A percentile compares a stretch with the other conserved stretches of the same genome.
Conservation (phyloP, 805 yeast species). For the Cyberlindnera americana region DNA sequence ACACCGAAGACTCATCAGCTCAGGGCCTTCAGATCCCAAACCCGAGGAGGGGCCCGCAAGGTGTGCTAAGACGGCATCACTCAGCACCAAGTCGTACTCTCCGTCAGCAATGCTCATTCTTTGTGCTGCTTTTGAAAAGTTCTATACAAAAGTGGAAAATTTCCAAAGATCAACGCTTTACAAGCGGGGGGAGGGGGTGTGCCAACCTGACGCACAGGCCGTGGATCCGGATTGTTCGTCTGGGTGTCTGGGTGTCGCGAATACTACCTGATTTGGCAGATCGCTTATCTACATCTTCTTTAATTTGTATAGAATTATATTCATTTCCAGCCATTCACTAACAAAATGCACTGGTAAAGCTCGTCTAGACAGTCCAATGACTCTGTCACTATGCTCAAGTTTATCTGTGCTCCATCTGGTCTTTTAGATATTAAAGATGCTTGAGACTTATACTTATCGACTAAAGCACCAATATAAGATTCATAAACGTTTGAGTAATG, state of each 20-base stretch:
- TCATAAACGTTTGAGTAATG: constrained; percentile 38
- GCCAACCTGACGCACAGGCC: too few relatives aligned
- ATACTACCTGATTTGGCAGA: too few relatives aligned
- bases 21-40: constrained; percentile 10
- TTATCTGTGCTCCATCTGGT: constrained; percentile 26
- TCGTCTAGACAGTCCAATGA: constrained; percentile 39
- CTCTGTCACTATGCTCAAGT: constrained; percentile 40
- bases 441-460: constrained; percentile 51
- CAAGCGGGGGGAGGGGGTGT: not conserved
- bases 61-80: constrained; percentile 17
- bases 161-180: too few relatives aligned
- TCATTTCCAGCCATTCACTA: constrained; percentile 7
- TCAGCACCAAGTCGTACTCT: constrained; percentile 23
- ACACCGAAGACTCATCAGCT: constrained; percentile 24
- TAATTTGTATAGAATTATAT: too few relatives aligned
- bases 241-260: too few relatives aligned
- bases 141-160: too few relatives aligned
- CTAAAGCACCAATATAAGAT: constrained; percentile 39
- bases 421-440: constrained; percentile 27
- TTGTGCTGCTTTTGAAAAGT: too few relatives aligned
- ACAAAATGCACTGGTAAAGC: constrained; percentile 25
- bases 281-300: too few relatives aligned
- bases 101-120: constrained; percentile 22
- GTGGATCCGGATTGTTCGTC: too few relatives aligned
- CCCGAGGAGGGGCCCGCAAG: constrained; percentile 5